Conservation (phyloP, 805 yeast genomes). For the Saturnispora silvae region DNA sequence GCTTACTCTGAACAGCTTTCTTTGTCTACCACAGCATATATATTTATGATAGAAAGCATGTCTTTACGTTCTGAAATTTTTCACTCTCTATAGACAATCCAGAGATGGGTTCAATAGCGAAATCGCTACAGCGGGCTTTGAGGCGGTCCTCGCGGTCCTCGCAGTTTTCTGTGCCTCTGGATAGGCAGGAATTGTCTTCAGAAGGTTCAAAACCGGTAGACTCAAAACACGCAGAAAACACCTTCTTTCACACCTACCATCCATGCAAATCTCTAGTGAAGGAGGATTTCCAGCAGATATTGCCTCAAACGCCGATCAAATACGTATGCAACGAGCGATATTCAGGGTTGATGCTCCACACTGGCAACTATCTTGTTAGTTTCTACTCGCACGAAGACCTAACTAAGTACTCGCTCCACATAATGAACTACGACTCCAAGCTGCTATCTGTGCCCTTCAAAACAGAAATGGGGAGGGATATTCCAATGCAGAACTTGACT, state of each 20-base stretch:
- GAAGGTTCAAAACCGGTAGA: too few species aligned
- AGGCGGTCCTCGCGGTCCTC: too few species aligned
- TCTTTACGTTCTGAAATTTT: too few species aligned
- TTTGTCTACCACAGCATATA: too few species aligned
- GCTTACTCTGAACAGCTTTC: too few species aligned
- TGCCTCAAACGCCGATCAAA: neutral
- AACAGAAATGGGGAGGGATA: neutral
- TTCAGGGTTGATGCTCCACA: neutral
- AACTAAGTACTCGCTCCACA: neutral
- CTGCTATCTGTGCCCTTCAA: slow-evolving; percentile 1
- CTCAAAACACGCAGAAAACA: too few species aligned
- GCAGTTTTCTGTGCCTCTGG: too few species aligned
- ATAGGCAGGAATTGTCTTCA: too few species aligned
- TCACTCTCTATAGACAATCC: too few species aligned
- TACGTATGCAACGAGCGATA: neutral
- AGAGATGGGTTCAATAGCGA: too few species aligned
- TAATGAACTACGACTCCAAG: slow-evolving; percentile 1
- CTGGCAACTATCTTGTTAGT: slow-evolving; percentile 1
- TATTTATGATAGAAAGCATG: too few species aligned
- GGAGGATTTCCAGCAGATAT: slow-evolving; percentile 1
- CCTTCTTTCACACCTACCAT: slow-evolving; percentile 4
- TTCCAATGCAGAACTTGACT: neutral
- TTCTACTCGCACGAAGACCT: slow-evolving; percentile 1
- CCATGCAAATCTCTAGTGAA: neutral
- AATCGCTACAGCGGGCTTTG: too few species aligned